Base-by-base conservation (phyloP, 352 stramenopile species). In the Phytophthora citrophthora region DNA sequence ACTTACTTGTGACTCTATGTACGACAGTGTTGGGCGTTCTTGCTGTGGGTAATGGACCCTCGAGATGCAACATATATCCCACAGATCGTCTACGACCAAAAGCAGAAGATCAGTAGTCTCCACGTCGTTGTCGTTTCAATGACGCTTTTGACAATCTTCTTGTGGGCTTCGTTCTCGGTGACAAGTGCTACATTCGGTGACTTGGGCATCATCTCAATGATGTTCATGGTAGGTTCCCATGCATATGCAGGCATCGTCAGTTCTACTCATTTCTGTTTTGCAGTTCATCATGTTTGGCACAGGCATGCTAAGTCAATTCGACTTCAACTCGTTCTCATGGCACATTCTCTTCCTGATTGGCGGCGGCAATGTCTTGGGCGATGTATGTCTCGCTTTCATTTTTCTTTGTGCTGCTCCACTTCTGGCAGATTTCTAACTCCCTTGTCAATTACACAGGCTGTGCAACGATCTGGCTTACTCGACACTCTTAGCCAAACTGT, bases 251-350 rank as follows among this genome's bases (percentile, higher is more conserved):
- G 20, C 20, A 20, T 43, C 38, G 39, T 26, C 24, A 23, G 31
- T 20, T 41, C 52, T 57, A 8, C 24, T 54, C 10, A 39, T 18
- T 20, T 58, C 13, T 2, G 54, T 3, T 47, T 36, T 60, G 7
- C 57, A 95, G 87, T 90, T 91, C 45, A 75, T 91, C 41, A 91
- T 96, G 83, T 96, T 97, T 64, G 88, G 88, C 40, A 90, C 83
- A 5, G 89, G 88, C 23, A 95, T 95, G 76, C 74, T 97, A 7
- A 96, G 86, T 43, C 85, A 97, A 70, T 95, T 97, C 27, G 92
- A 98, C 70, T 97, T 98, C 61, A 97, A 98, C 61, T 97, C 87
- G 45, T 96, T 98, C 56, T 97, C 90, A 13, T 98, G 92, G 92
- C 92, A 98, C 64, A 97, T 96, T 55, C 74, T 98, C 11, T 97